phyloP scores from a whole-genome alignment of 2,329 filamentous ascomycete genomes.

The Trichophyton verrucosum region DNA sequence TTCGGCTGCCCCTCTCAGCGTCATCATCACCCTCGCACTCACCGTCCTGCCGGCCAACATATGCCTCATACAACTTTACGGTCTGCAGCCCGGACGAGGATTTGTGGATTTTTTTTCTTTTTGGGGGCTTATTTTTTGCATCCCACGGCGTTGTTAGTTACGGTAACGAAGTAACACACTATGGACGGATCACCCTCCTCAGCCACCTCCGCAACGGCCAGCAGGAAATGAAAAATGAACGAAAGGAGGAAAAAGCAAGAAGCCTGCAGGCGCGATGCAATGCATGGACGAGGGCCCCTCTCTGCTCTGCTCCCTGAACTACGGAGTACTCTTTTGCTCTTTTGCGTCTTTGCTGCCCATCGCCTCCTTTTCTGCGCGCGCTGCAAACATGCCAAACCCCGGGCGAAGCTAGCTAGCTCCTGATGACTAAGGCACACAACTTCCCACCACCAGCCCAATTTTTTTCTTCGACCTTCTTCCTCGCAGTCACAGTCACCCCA shows the following conservation, averaged over 20 bases:
- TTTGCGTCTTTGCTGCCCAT: not conserved
- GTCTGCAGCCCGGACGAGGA: not conserved
- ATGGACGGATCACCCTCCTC: not conserved
- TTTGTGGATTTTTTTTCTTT: not conserved
- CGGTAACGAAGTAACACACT: not conserved
- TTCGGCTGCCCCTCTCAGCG: not conserved
- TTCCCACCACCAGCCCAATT: not conserved
- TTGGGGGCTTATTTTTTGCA: no score
- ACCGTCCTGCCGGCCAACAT: not conserved
- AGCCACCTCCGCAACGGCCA: not conserved
- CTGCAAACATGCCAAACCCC: no score
- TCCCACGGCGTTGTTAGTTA: not conserved
- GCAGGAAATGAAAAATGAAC: not conserved
- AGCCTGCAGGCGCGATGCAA: not conserved
- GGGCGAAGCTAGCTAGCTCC: not conserved
- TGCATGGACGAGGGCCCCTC: not conserved
- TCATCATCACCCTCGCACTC: not conserved
- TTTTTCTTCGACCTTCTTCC: not conserved
- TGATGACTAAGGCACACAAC: not conserved
- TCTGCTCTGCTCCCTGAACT: not conserved
- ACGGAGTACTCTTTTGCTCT: not conserved
- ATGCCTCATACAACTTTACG: not conserved
- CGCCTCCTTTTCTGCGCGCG: not conserved
- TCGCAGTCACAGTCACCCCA: not conserved
- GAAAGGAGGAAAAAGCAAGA: not conserved